Conservation (phyloP, 139 green algal genomes). For the Diplosphaera chodatii region DNA sequence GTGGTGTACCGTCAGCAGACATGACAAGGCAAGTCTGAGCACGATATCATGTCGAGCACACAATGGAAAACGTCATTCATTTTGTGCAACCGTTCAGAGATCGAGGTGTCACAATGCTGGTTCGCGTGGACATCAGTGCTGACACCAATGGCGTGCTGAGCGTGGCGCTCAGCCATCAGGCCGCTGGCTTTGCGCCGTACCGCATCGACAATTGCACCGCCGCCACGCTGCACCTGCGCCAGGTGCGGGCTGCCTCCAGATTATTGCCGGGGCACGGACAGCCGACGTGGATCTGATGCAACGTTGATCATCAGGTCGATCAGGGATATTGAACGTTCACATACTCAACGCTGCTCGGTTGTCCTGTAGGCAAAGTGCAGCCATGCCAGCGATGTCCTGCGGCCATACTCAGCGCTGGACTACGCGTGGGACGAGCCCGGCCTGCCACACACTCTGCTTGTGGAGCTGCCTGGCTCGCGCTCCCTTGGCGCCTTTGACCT, state of each 20-base stretch:
- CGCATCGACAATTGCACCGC: conserved; percentile 82
- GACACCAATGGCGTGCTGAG: conserved; percentile 22
- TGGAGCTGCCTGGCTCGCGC: conserved; percentile 54
- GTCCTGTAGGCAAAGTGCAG: background rate
- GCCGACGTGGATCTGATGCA: too few relatives aligned
- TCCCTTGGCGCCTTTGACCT: conserved; percentile 51
- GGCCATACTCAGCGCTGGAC: conserved; percentile 67
- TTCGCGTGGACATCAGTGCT: conserved; percentile 53
- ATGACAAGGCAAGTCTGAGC: too few relatives aligned
- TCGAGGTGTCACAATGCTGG: conserved; percentile 56
- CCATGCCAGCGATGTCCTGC: conserved; percentile 52
- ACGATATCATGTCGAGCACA: too few relatives aligned
- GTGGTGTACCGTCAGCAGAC: too few relatives aligned
- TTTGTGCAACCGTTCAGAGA: conserved; percentile 30
- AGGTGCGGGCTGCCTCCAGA: background rate
- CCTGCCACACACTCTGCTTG: conserved; percentile 45
- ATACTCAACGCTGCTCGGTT: background rate
- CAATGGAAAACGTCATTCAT: too few relatives aligned
- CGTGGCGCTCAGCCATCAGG: conserved; percentile 42
- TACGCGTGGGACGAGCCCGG: conserved; percentile 85
- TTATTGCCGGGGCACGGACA: too few relatives aligned
- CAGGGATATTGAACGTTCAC: too few relatives aligned
- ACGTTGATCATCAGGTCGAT: too few relatives aligned
- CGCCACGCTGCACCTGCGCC: conserved; percentile 46
- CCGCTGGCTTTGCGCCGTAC: conserved; percentile 56